phyloP scores from a whole-genome alignment of 176 grass and related monocot genomes.

The Coix lacrymajobi region DNA sequence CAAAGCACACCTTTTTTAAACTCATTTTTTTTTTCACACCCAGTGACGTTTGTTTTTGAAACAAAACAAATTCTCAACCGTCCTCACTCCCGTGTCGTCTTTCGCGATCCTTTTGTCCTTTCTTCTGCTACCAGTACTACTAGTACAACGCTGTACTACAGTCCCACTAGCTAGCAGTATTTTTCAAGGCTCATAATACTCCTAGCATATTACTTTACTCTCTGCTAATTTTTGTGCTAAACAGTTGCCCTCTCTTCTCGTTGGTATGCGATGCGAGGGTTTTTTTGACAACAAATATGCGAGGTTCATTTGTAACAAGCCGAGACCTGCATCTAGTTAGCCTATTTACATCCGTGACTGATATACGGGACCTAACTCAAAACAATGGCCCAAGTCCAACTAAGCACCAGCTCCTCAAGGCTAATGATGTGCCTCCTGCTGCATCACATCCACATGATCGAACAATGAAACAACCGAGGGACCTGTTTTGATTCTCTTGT shows the following conservation, averaged over 20 bases:
- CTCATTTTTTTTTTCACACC: too few relatives aligned
- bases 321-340: background rate
- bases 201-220: too few relatives aligned
- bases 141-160: background rate
- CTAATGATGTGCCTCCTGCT: background rate
- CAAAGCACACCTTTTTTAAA: background rate
- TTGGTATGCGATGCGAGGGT: too few relatives aligned
- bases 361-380: background rate
- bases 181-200: background rate
- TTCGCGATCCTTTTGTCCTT: background rate
- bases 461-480: background rate
- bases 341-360: constrained; percentile 7
- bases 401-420: background rate
- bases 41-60: background rate
- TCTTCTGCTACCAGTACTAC: background rate
- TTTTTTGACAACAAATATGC: too few relatives aligned
- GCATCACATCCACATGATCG: constrained; percentile 13
- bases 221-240: background rate
- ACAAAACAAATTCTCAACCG: background rate
- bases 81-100: background rate
- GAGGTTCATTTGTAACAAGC: background rate
- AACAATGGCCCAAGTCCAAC: background rate
- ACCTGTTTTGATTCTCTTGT: background rate
- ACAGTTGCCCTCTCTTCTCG: background rate
- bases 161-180: background rate